Evolutionary conservation across 192 early-diverging fungal species (phyloP), one percentile per base, ranked within the genome.

Genomic region (Chytriomyces sp.): DNA sequence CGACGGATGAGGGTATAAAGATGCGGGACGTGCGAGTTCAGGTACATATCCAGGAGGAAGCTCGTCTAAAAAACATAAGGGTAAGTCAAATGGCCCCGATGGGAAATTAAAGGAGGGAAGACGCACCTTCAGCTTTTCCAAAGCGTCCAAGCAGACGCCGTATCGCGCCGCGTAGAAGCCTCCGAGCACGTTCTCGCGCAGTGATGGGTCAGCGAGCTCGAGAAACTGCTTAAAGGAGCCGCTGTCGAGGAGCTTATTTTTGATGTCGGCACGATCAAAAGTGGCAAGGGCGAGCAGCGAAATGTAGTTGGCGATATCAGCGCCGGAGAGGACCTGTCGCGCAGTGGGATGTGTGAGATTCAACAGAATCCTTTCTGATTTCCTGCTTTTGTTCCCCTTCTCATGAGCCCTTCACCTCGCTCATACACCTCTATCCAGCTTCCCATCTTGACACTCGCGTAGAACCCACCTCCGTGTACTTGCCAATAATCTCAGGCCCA

Each of bases 231-330:
- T 89, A 65, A 94, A 91, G 33, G 86, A 79, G 5, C 82, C 68
- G 67, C 92, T 94, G 41, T 92, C 91, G 38, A 93, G 82, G 26
- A 96, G 83, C 60, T 84, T 70, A 0, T 57, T 75, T 76, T 92
- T 90, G 19, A 96, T 77, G 40, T 94, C 90, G 39, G 77, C 52
- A 40, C 94, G 77, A 41, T 89, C 85, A 64, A 92, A 92, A 10
- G 92, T 85, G 12, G 93, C 90, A 39, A 96, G 66, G 5, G 91
- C 91, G 75, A 89, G 91, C 8, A 94, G 79, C 57, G 85, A 89
- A 52, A 91, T 91, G 75, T 93, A 93, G 2, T 90, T 81, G 32
- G 93, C 93, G 65, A 96, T 82, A 71, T 96, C 94, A 65, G 90
- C 90, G n/a, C 89, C 78, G 1, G 92, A 83, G 32, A 94, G 63